Base-by-base conservation (phyloP, 495 filamentous ascomycete genomes). In the Aspergillus egyptiacus region DNA sequence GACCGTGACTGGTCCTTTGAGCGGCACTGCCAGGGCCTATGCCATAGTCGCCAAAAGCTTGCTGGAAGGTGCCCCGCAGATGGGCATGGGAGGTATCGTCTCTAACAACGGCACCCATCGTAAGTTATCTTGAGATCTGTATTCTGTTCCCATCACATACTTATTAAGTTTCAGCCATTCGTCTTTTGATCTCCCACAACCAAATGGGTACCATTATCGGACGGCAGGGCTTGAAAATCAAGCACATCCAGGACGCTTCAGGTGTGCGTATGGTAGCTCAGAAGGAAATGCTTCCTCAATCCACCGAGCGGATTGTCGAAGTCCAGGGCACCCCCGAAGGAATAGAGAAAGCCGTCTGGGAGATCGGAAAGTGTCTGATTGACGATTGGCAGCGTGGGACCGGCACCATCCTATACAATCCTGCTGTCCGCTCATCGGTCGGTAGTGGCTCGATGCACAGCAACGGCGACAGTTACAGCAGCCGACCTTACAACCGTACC, bases 131-230 rank as follows among this genome's bases (percentile, higher is more conserved):
- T 27, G 10, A 1, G 8, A 23, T 9, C 19, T 24, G 6, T 10
- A 1, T 28, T 19, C 11, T n/a, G 15, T 23, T 13, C 27, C 30
- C 22, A 27, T 15, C 9, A n/a, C 43, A 40, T 22, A 53, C 70
- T 74, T 57, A 73, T 62, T n/a, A 24, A 40, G 28, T 4, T 48
- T 31, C 52, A 98, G 93, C 94, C 25, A 85, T 98, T 64, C 95
- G 95, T 52, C 82, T 98, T 8, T 82, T 98, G 56, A 98, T 98
- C 63, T 97, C 94, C 15, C 93, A 98, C 72, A 97, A 97, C 64
- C 94, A 98, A 67, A 98, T 98, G 93, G 93, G 93, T 45, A 97
- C 93, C 54, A 96, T 98, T 68, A 98, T 98, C 58, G 93, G 93
- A 53, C 85, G 90, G 43, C 85, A 90, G 71, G 93, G 93, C 35